Conservation (phyloP, 2,329 filamentous ascomycete species). For the Rutstroemia sp. region DNA sequence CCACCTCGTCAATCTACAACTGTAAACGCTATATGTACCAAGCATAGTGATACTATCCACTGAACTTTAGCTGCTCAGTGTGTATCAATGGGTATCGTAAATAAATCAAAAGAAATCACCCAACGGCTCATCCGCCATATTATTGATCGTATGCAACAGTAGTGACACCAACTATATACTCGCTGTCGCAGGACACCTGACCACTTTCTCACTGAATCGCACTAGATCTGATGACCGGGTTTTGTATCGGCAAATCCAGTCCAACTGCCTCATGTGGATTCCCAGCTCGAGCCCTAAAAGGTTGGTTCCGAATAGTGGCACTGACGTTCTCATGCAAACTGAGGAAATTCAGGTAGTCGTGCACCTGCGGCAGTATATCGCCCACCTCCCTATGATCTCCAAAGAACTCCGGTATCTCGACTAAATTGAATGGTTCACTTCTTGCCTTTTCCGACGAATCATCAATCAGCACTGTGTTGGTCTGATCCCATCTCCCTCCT, state of each 20-base stretch:
- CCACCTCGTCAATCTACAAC: neutral
- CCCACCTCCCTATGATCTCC: conserved; percentile 36
- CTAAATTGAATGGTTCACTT: conserved; percentile 75
- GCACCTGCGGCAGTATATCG: conserved; percentile 47
- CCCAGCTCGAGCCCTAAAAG: conserved; percentile 36
- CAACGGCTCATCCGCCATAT: neutral
- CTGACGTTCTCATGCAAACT: conserved; percentile 53
- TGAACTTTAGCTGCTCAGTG: neutral
- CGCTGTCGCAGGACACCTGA: no score
- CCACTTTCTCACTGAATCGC: neutral
- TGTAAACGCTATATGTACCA: neutral
- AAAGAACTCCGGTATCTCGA: conserved; percentile 72
- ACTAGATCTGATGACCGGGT: neutral
- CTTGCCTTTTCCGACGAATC: conserved; percentile 75
- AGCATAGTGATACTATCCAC: neutral
- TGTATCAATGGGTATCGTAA: conserved; percentile 6
- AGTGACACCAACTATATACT: neutral
- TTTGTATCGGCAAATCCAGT: neutral
- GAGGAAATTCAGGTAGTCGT: conserved; percentile 53
- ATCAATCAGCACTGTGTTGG: conserved; percentile 84
- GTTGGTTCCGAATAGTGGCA: conserved; percentile 45
- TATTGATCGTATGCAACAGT: neutral
- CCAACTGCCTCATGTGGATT: conserved; percentile 3
- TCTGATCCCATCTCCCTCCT: conserved; percentile 60
- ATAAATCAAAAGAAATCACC: neutral